Base-by-base conservation (phyloP, 2,329 filamentous ascomycete species). In the Claviceps monticola region DNA sequence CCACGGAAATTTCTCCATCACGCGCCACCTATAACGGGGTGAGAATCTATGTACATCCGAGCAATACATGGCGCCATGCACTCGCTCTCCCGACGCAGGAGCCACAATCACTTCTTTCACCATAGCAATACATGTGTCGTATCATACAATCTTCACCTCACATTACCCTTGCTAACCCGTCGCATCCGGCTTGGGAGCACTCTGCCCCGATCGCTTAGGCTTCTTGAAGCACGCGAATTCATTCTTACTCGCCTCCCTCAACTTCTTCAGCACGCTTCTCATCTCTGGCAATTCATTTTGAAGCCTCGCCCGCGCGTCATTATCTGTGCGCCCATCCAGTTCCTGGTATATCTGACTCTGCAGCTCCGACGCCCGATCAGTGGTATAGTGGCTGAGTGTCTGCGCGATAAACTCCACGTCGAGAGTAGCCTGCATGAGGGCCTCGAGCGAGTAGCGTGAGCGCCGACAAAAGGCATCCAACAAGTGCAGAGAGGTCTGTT, bases 371-470 rank as follows among this genome's bases (percentile, higher is more conserved):
- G 89, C 88, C 49, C 81, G 78, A 53, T 95, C 86, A 0, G 88
- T 93, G 0, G 88, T 93, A 67, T 94, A 98, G 59, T 90, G 84
- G 55, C 80, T 86, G 37, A 98, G 76, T 5, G 91, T 96, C 71
- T 98, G 93, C 1, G 90, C 88, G 53, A 97, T 83, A 63, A 98
- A 97, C 68, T 98, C 93, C 1, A 96, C 90, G 62, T 98, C 93
- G 1, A 98, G 79, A 0, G 93, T 98, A 1, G 94, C 94, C 69
- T 98, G 94, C 83, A 97, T 95, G 49, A 98, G 78, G 6, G 86
- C 84, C 5, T 84, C 75, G 0, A 98, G 80, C 1, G 82, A 78
- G 68, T 93, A 97, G 19, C 73, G 74, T 4, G 74, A 66, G 6
- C 84, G 81, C 38, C 65, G 78, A 74, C 71, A 72, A 74, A 97